phyloP scores from a whole-genome alignment of 148 eudicot genomes.

The Dysphania ambrosioides region DNA sequence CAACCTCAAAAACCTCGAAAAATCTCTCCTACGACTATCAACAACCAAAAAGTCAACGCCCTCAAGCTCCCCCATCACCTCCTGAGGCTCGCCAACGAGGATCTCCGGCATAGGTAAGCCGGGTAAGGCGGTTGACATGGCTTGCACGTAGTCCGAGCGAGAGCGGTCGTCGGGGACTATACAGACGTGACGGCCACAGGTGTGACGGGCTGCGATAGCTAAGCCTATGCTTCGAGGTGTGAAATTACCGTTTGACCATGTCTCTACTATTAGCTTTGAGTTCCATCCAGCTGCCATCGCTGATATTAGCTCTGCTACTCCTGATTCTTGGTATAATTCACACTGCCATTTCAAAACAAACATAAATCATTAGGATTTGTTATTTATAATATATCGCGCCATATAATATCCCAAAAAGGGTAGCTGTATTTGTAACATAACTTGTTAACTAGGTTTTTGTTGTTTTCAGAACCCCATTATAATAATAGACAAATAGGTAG shows the following conservation, averaged over 20 bases:
- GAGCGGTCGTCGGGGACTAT: slow-evolving; percentile 68
- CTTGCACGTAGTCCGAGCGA: slow-evolving; percentile 34
- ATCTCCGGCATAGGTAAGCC: slow-evolving; percentile 43
- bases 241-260: slow-evolving; percentile 53
- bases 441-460: no score
- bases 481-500: no score
- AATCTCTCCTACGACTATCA: slow-evolving; percentile 42
- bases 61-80: slow-evolving; percentile 37
- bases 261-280: slow-evolving; percentile 66
- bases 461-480: no score
- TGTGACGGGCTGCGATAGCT: slow-evolving; percentile 58
- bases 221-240: slow-evolving; percentile 61
- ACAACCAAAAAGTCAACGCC: slow-evolving; percentile 74
- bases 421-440: no score
- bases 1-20: slow-evolving; percentile 39
- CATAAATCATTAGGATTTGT: not conserved
- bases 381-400: no score
- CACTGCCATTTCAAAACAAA: slow-evolving; percentile 35
- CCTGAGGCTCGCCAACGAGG: slow-evolving; percentile 56
- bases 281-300: slow-evolving; percentile 98
- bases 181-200: slow-evolving; percentile 69
- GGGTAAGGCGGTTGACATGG: slow-evolving; percentile 29
- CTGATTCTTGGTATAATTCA: slow-evolving; percentile 47
- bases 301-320: slow-evolving; percentile 81
- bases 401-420: no score